Percentiles rank a stretch among this genome's conserved stretches.
Evolutionary conservation across 2,329 filamentous ascomycete species (phyloP).

Genomic region (Davidsoniella virescens): DNA sequence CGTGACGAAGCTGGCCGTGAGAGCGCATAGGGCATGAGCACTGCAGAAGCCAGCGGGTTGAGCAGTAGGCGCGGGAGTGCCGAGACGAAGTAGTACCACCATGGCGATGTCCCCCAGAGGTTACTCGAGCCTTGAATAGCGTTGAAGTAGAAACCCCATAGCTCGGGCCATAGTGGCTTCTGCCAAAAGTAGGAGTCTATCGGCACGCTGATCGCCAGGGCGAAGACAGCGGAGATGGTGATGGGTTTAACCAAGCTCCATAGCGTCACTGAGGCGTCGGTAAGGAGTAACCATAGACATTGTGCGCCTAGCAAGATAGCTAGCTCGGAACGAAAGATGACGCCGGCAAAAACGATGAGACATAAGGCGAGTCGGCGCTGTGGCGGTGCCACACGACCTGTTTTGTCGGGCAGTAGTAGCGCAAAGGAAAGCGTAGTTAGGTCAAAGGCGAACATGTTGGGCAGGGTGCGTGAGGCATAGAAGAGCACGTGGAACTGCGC

Average conservation of each 20-base stretch:
- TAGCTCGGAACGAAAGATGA: slow-evolving; percentile 80
- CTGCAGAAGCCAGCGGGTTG: slow-evolving; percentile 51
- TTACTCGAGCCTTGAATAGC: slow-evolving; percentile 68
- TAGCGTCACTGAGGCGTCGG: slow-evolving; percentile 31
- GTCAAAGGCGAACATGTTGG: slow-evolving; percentile 92
- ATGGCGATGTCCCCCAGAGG: slow-evolving; percentile 75
- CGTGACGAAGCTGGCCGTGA: slow-evolving; percentile 28
- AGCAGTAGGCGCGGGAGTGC: slow-evolving; percentile 69
- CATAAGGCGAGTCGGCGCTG: slow-evolving; percentile 50
- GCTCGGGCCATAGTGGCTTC: slow-evolving; percentile 72
- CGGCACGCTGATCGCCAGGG: slow-evolving; percentile 52
- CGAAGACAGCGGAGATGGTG: slow-evolving; percentile 44
- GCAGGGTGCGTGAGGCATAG: slow-evolving; percentile 79
- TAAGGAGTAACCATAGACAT: slow-evolving; percentile 45
- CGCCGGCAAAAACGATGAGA: slow-evolving; percentile 61
- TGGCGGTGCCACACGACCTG: slow-evolving; percentile 17
- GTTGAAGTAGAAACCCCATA: slow-evolving; percentile 81
- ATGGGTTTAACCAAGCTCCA: slow-evolving; percentile 50
- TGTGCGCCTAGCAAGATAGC: slow-evolving; percentile 62
- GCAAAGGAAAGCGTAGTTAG: slow-evolving; percentile 53
- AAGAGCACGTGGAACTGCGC: slow-evolving; percentile 88
- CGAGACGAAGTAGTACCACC: slow-evolving; percentile 71
- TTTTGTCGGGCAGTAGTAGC: slow-evolving; percentile 25
- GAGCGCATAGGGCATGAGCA: slow-evolving; percentile 39
- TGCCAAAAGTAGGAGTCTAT: slow-evolving; percentile 95